Evolutionary conservation across 345 rosid genomes (phyloP), one percentile per base, ranked within the genome.

Genomic region (Gossypium thurberi): DNA sequence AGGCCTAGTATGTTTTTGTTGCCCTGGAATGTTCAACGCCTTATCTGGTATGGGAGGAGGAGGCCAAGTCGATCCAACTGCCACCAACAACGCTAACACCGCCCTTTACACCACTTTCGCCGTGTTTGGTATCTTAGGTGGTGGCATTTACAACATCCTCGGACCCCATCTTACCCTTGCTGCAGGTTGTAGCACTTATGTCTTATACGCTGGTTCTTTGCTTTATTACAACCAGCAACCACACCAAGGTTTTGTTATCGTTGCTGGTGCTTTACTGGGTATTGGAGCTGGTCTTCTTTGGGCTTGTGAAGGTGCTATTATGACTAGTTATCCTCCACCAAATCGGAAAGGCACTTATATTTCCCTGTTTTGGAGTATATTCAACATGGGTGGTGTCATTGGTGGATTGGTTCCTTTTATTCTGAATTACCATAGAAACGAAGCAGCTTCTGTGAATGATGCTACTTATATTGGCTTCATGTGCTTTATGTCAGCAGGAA

Each of bases 41-140:
- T 88, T 94, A 70, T 86, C 95, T 33, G 98, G 98, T 6, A 89
- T 94, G 98, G 98, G 98, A 15, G 98, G 93, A 1, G 97, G 95
- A 0, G 98, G 97, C 15, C 98, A 94, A 78, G 84, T 92, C 3
- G 86, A 94, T 66, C 78, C 81, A 53, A 89, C 91, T 23, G 98
- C 98, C 15, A 82, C 89, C 56, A 85, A 94, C 86, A 94, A 92
- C 80, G 93, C 98, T 64, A 84, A 82, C 82, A 88, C 92, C 40
- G 87, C 90, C 71, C 86, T 88, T 37, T 88, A 86, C 83, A 79
- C 85, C 43, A 80, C 90, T 58, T 88, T 88, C 81, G 78, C 86
- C 70, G 46, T 88, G 70, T 86, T 86, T 59, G 90, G 90, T 42
- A 20, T 88, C 48, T 64, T 86, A 14, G 88, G 89, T 52, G 90